Base-by-base conservation (phyloP, 1,139 yeast genomes). In the Groenewaldozyma sp. region DNA sequence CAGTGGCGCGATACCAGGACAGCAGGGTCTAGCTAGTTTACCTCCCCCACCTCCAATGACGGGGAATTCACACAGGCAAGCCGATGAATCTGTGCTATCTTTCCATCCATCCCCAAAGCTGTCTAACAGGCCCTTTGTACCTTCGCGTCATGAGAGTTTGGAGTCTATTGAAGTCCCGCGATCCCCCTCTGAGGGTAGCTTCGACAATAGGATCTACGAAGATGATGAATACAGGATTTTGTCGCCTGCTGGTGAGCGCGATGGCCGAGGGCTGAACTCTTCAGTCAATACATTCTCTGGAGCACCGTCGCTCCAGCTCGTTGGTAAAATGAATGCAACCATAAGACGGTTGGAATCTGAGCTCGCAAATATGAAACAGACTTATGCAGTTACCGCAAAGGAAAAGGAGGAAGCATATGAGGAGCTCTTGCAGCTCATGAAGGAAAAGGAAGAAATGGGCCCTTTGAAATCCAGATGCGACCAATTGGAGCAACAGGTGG, bases 311-410 rank as follows among this genome's bases (percentile, higher is more conserved):
- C 69, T 79, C 36, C 94, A 82, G 53, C 56, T 84, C 26, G 71
- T 84, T 32, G 78, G 81, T 47, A 79, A 80, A 50, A 71, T 86
- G 73, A 73, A 86, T 38, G 66, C 83, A 1, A 84, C 78, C 36
- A 76, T 88, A 17, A 72, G 95, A 43, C 70, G 88, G 42, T 64
- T 88, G 33, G 95, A 91, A 55, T 73, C 82, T 14, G 96, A 91
- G 54, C 59, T 87, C 27, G 62, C 74, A 34, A 71, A 84, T 0
- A 62, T 79, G 39, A 73, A 69, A 46, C 87, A 81, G 37, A 88
- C 82, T 41, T 70, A 81, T 37, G 64, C 65, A 10, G 68, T 68
- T 40, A 58, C 82, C 26, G 59, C 65, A 2, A 54, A 53, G 5
- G 84, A 82, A 40, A 83, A 83, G 51, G 81, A 78, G 35, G 69